phyloP scores from a whole-genome alignment of 768 basidiomycete species.

The Guyanaporus albipodus region DNA sequence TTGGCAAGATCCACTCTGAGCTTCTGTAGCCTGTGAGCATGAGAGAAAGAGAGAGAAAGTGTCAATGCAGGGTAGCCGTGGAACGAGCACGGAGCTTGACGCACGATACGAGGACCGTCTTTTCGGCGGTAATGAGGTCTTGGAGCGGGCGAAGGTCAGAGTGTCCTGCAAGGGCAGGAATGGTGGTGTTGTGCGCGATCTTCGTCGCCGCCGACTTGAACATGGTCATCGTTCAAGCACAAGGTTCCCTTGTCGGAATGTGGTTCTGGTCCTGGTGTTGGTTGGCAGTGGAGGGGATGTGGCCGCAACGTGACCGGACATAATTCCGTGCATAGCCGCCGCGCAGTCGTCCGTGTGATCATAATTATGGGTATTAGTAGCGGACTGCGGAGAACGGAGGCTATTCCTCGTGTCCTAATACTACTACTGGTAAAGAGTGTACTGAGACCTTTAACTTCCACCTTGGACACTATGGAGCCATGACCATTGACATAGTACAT shows the following conservation, averaged over 20 bases:
- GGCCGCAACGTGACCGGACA: neutral
- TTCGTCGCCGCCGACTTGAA: constrained; percentile 76
- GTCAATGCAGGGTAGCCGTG: neutral
- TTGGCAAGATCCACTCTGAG: constrained; percentile 63
- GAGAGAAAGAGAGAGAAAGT: neutral
- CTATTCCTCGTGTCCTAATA: too few species aligned
- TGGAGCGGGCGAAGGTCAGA: constrained; percentile 79
- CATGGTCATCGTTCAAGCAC: constrained; percentile 43
- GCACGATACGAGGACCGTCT: constrained; percentile 71
- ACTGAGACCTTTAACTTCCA: too few species aligned
- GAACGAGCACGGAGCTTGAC: constrained; percentile 23
- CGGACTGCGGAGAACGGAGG: too few species aligned
- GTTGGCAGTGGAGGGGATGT: constrained; percentile 7
- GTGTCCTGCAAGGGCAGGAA: constrained; percentile 68
- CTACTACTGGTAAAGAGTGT: too few species aligned
- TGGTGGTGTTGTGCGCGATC: constrained; percentile 85
- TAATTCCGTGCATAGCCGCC: neutral
- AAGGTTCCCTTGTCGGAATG: neutral
- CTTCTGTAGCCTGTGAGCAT: constrained; percentile 49
- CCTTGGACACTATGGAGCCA: too few species aligned
- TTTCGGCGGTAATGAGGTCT: constrained; percentile 87
- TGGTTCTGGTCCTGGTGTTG: neutral
- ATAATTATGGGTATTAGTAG: too few species aligned
- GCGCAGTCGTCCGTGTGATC: too few species aligned
- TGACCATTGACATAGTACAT: too few species aligned